phyloP scores from a whole-genome alignment of 257 asterid species.

The Lavandula angustifolia region DNA sequence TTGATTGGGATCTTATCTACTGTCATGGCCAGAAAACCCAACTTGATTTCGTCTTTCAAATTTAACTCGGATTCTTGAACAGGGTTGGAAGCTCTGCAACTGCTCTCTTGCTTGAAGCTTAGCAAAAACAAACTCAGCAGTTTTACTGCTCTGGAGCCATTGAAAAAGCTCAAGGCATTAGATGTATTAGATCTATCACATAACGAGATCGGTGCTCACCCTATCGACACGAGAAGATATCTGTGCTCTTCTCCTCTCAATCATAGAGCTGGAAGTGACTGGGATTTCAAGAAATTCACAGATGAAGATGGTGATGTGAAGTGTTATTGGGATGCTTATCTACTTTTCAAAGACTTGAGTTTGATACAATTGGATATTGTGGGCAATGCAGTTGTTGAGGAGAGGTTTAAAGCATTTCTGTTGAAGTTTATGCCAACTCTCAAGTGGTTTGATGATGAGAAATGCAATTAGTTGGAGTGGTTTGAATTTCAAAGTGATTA shows the following conservation, averaged over 20 bases:
- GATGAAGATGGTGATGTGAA: constrained; percentile 34
- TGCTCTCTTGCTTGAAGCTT: constrained; percentile 76
- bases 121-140: constrained; percentile 66
- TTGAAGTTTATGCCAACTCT: constrained; percentile 59
- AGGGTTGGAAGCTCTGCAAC: constrained; percentile 92
- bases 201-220: constrained; percentile 82
- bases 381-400: constrained; percentile 61
- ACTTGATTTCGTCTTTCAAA: not conserved
- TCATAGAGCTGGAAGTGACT: constrained; percentile 48
- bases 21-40: not conserved
- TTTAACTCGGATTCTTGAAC: constrained; percentile 29
- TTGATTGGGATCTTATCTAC: not conserved
- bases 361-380: constrained; percentile 67
- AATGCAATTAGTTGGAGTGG: constrained; percentile 25
- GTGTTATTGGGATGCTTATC: constrained; percentile 62
- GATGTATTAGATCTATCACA: constrained; percentile 64
- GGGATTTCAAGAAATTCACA: constrained; percentile 42
- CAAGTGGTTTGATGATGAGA: constrained; percentile 77
- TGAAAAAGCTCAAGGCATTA: constrained; percentile 58
- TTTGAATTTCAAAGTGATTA: too few relatives aligned
- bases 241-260: constrained; percentile 78
- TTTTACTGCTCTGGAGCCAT: constrained; percentile 74
- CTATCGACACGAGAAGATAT: constrained; percentile 78
- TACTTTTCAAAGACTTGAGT: constrained; percentile 60
- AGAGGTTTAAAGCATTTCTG: constrained; percentile 49